Conservation (phyloP, 2,329 filamentous ascomycete species). For the Colletotrichum paranaense region DNA sequence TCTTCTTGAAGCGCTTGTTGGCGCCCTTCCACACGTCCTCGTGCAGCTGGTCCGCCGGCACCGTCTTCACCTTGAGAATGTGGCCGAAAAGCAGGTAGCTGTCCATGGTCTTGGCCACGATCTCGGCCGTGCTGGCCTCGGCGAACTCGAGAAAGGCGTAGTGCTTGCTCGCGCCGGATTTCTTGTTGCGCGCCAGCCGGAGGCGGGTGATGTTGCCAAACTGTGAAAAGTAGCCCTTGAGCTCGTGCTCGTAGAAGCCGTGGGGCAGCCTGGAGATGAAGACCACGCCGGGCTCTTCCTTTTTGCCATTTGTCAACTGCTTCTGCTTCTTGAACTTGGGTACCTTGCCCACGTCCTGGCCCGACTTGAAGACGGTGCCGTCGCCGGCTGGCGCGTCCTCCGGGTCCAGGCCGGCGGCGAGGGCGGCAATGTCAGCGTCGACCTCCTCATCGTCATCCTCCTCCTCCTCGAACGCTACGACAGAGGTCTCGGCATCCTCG, state of each 20-base stretch:
- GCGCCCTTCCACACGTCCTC: constrained; percentile 89
- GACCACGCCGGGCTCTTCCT: constrained; percentile 78
- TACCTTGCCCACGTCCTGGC: constrained; percentile 62
- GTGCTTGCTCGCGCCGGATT: constrained; percentile 91
- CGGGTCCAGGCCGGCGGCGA: constrained; percentile 57
- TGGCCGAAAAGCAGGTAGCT: constrained; percentile 97
- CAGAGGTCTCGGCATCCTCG: constrained; percentile 38
- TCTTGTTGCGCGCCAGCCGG: constrained; percentile 84
- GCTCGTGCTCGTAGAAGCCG: constrained; percentile 96
- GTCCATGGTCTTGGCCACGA: constrained; percentile 96
- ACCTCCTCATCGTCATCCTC: constrained; percentile 49
- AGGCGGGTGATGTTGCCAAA: constrained; percentile 86
- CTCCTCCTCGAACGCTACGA: constrained; percentile 38
- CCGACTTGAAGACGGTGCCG: constrained; percentile 54
- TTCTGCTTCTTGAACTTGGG: constrained; percentile 60
- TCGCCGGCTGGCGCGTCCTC: constrained; percentile 48
- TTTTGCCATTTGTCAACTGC: constrained; percentile 43
- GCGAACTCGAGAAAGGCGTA: constrained; percentile 94
- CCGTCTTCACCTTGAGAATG: constrained; percentile 86
- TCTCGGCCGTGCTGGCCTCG: constrained; percentile 81
- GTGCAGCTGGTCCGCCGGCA: constrained; percentile 82
- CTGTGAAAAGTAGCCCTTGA: constrained; percentile 92
- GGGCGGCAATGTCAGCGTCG: constrained; percentile 54
- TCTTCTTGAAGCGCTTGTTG: constrained; percentile 87
- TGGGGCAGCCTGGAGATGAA: constrained; percentile 93